phyloP scores from a whole-genome alignment of 331 rosid genomes.

The Pyracantha coccinea region DNA sequence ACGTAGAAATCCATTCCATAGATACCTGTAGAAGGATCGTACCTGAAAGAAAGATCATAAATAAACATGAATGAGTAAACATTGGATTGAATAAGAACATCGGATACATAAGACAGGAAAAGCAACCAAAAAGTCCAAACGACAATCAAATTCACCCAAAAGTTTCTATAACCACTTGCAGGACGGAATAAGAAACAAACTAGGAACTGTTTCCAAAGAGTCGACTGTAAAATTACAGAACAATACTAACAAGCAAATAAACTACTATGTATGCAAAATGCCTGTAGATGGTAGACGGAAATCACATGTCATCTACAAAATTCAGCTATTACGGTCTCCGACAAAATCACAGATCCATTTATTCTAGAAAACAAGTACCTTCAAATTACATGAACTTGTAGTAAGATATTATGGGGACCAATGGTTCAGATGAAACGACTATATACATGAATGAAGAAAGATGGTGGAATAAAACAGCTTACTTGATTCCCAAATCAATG shows the following conservation, averaged over 20 bases:
- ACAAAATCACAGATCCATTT: neutral
- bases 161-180: neutral
- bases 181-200: neutral
- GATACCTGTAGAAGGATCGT: conserved; percentile 49
- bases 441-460: neutral
- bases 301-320: no score
- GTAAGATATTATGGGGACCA: neutral
- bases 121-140: neutral
- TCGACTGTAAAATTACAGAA: neutral
- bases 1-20: conserved; percentile 53
- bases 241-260: neutral
- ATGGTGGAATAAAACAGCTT: neutral
- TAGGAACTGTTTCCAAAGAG: neutral
- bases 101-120: neutral
- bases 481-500: conserved; percentile 56
- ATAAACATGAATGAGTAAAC: neutral
- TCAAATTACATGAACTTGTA: neutral
- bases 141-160: neutral
- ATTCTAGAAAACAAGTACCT: neutral
- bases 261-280: neutral
- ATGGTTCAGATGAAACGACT: neutral
- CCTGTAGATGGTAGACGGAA: neutral
- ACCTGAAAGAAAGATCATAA: conserved; percentile 14
- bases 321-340: neutral
- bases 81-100: neutral